These are phyloP conservation scores for Sphagnum fallax DNA, from an alignment of 228 moss, liverwort and hornwort genomes.

Conservation along the genomic window DNA sequence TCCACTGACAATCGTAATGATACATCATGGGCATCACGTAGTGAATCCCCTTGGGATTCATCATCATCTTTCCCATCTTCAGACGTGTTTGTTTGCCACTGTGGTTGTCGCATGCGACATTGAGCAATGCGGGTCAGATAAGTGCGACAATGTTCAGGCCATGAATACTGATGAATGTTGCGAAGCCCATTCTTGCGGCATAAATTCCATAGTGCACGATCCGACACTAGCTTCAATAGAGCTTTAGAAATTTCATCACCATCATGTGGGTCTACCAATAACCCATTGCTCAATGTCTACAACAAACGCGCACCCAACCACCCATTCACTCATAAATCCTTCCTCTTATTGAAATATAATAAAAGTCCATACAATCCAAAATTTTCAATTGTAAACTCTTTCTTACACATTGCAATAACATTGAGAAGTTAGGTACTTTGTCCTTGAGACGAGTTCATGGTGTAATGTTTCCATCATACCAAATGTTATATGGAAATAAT, in stretches of 20 bases:
- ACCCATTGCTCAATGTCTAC: slow-evolving; percentile 61
- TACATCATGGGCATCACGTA: slow-evolving; percentile 58
- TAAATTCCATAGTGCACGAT: slow-evolving; percentile 47
- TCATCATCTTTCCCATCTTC: slow-evolving; percentile 30
- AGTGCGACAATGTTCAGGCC: slow-evolving; percentile 75
- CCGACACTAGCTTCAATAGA: slow-evolving; percentile 54
- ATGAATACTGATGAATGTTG: slow-evolving; percentile 66
- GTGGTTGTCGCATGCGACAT: slow-evolving; percentile 72
- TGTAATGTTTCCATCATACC: too few relatives aligned
- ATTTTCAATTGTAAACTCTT: too few relatives aligned
- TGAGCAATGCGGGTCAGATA: slow-evolving; percentile 51
- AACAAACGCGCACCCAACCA: background rate
- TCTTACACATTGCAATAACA: too few relatives aligned
- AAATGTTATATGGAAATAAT: too few relatives aligned
- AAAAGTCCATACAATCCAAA: too few relatives aligned
- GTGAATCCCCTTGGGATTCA: slow-evolving; percentile 56
- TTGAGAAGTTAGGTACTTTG: too few relatives aligned
- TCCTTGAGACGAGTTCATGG: too few relatives aligned
- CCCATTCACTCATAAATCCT: too few relatives aligned
- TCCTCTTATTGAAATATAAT: too few relatives aligned
- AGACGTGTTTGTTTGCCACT: slow-evolving; percentile 53
- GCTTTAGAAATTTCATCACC: slow-evolving; percentile 60
- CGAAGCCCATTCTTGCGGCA: slow-evolving; percentile 65
- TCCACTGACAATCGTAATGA: slow-evolving; percentile 67
- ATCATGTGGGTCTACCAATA: slow-evolving; percentile 67